These are phyloP conservation scores for Spathaspora arborariae DNA, from an alignment of 805 yeast genomes.

Conservation along the genomic window DNA sequence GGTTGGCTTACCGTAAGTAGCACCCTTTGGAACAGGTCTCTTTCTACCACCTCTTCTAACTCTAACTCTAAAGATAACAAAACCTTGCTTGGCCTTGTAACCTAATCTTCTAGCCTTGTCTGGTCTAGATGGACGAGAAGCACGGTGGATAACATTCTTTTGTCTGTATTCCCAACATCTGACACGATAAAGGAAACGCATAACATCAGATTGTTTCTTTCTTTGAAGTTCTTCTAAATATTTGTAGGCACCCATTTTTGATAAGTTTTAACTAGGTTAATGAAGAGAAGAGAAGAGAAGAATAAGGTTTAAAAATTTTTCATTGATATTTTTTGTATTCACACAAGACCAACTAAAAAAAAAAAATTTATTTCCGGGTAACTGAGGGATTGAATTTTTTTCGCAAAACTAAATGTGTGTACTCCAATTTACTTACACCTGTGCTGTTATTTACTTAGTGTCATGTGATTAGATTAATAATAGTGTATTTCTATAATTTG, in stretches of 20 bases:
- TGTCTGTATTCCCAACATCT: constrained; percentile 99
- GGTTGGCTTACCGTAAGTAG: constrained; percentile 99
- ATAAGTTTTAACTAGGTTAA: constrained; percentile 5
- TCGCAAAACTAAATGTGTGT: not conserved
- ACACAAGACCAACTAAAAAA: not conserved
- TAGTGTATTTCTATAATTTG: not conserved
- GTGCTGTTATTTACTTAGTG: not conserved
- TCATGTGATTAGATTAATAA: constrained; percentile 1
- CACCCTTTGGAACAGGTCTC: constrained; percentile 99
- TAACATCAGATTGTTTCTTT: constrained; percentile 99
- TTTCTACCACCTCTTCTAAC: constrained; percentile 99
- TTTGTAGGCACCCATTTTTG: constrained; percentile 98
- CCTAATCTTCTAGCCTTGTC: constrained; percentile 99
- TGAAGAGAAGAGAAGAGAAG: constrained; percentile 1
- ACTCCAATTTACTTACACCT: not conserved
- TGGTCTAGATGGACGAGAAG: constrained; percentile 98
- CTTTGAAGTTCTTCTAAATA: constrained; percentile 98
- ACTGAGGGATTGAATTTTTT: not conserved
- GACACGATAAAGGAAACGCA: constrained; percentile 98
- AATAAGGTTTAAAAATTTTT: constrained; percentile 7
- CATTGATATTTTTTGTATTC: not conserved
- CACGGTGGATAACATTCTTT: constrained; percentile 97
- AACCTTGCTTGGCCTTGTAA: constrained; percentile 99
- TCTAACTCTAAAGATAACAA: constrained; percentile 96
- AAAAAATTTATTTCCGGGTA: constrained; percentile 2